These are phyloP conservation scores for Colletotrichum euphorbiae DNA, from an alignment of 2,329 filamentous ascomycete genomes.

Conservation along the genomic window DNA sequence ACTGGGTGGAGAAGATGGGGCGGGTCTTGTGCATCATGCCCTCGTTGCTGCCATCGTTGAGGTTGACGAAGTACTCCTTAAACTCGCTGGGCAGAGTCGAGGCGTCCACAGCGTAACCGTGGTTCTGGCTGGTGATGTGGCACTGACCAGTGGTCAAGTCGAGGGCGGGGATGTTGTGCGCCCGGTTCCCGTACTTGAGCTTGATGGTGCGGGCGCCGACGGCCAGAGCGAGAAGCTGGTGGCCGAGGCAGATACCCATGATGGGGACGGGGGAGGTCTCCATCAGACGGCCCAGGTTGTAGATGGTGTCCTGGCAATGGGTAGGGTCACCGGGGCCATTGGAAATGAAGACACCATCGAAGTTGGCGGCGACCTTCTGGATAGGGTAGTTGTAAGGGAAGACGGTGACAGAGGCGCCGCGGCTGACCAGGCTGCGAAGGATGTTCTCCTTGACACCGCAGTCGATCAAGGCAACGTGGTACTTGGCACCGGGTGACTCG, in stretches of 20 bases:
- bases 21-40: constrained; percentile 95
- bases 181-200: constrained; percentile 99
- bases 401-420: constrained; percentile 91
- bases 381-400: constrained; percentile 98
- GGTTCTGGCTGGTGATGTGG: constrained; percentile 99
- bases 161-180: constrained; percentile 96
- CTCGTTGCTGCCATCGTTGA: constrained; percentile 98
- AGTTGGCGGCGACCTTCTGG: constrained; percentile 97
- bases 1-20: constrained; percentile 98
- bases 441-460: constrained; percentile 99
- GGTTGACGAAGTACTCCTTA: constrained; percentile 98
- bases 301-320: constrained; percentile 93
- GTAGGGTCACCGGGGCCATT: constrained; percentile 98
- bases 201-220: constrained; percentile 92
- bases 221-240: constrained; percentile 93
- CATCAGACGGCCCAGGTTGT: constrained; percentile 92
- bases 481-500: constrained; percentile 82
- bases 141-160: constrained; percentile 96
- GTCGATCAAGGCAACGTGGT: constrained; percentile 94
- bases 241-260: constrained; percentile 98
- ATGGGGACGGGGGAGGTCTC: constrained; percentile 90
- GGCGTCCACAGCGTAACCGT: constrained; percentile 94
- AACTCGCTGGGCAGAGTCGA: constrained; percentile 85
- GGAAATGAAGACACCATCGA: constrained; percentile 98
- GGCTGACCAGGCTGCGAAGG: constrained; percentile 89